Percentiles rank a stretch among this genome's conserved stretches.
Conservation (phyloP, 805 yeast genomes). For the Geotrichum ghanense region DNA sequence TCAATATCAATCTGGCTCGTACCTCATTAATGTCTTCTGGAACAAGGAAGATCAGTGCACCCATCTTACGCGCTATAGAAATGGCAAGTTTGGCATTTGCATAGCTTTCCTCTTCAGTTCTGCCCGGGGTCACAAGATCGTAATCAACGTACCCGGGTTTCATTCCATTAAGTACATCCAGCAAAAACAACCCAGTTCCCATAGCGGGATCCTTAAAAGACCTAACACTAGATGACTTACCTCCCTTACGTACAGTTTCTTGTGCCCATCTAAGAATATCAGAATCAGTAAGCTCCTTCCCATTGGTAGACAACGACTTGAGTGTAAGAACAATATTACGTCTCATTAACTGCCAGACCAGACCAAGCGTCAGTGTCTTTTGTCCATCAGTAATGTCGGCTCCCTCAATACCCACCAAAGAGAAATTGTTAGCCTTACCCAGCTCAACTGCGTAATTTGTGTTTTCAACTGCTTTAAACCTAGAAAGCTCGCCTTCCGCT, state of each 20-base stretch:
- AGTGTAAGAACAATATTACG: conserved; percentile 84
- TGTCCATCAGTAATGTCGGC: conserved; percentile 94
- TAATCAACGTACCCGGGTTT: conserved; percentile 98
- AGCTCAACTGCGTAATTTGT: conserved; percentile 97
- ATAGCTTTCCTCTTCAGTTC: conserved; percentile 72
- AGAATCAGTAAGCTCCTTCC: conserved; percentile 65
- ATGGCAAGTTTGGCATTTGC: conserved; percentile 96
- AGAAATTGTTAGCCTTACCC: conserved; percentile 85
- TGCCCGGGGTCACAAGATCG: conserved; percentile 73
- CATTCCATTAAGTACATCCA: conserved; percentile 84
- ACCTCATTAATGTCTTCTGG: conserved; percentile 99
- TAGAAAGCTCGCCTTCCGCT: conserved; percentile 62
- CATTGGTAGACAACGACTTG: conserved; percentile 56
- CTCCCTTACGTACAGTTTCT: conserved; percentile 73
- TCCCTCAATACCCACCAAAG: conserved; percentile 96
- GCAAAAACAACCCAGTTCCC: conserved; percentile 66
- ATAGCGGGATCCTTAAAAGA: conserved; percentile 77
- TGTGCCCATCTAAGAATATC: conserved; percentile 95
- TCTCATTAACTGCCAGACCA: conserved; percentile 98
- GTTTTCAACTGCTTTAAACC: conserved; percentile 93
- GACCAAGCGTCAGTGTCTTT: conserved; percentile 75
- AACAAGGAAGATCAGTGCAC: conserved; percentile 97
- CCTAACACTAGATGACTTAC: conserved; percentile 59
- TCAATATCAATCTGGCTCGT: conserved; percentile 81
- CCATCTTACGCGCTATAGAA: conserved; percentile 94